phyloP scores from a whole-genome alignment of 169 alveolate species.

The Cryptosporidium ubiquitum region DNA sequence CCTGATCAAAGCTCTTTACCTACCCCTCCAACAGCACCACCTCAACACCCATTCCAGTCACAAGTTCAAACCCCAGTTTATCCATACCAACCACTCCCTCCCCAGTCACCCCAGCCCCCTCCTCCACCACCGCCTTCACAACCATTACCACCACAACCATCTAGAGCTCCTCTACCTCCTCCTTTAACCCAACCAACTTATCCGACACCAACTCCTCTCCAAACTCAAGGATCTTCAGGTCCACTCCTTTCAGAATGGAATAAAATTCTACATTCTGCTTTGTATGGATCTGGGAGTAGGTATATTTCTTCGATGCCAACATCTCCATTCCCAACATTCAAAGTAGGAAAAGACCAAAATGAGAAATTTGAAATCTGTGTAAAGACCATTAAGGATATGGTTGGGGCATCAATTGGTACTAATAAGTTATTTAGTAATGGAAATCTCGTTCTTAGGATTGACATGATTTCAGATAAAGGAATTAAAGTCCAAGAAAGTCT shows the following conservation, averaged over 20 bases:
- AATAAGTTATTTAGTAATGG: not conserved
- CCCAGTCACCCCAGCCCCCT: not conserved
- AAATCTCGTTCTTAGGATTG: not conserved
- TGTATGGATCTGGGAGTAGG: not conserved
- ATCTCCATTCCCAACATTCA: slow-evolving; percentile 26
- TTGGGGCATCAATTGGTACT: not conserved
- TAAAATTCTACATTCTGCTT: not conserved
- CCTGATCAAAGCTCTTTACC: too few relatives aligned
- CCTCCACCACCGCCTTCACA: slow-evolving; percentile 1
- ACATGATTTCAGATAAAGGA: not conserved
- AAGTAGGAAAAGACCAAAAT: not conserved
- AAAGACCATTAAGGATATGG: slow-evolving; percentile 30
- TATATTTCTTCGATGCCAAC: slow-evolving; percentile 16
- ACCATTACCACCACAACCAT: not conserved
- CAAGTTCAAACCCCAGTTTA: too few relatives aligned
- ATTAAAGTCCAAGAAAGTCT: not conserved
- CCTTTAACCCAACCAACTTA: not conserved
- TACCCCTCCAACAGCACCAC: too few relatives aligned
- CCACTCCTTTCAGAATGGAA: slow-evolving; percentile 1
- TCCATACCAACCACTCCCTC: not conserved
- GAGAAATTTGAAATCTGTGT: slow-evolving; percentile 28
- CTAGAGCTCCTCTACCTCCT: not conserved
- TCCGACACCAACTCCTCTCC: not conserved
- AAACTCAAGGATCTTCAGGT: not conserved
- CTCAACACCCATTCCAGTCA: too few relatives aligned